Evolutionary conservation across 2,329 filamentous ascomycete species (phyloP), one percentile per base, ranked within the genome.

Genomic region (Stachybotrys echinatus): DNA sequence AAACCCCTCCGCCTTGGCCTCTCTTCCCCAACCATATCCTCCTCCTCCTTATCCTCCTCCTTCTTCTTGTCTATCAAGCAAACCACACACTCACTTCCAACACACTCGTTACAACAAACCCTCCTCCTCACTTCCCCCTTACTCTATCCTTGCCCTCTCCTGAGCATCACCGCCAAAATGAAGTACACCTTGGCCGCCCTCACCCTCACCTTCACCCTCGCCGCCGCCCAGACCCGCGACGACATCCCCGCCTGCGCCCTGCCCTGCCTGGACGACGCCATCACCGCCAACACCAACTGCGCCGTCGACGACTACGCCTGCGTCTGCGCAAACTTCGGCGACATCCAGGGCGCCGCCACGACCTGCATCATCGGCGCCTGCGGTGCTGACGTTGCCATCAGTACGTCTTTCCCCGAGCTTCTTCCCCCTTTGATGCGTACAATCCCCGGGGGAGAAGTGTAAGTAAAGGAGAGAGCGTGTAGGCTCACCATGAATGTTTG

Each of bases 191-290:
- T 67, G 56, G 62, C 61, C 51, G 58, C 64, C 54, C 47, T 68
- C 50, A 58, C 62, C 58, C 59, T 70, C 54, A 64, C 63, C 56
- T n/a, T n/a, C n/a, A 59, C 65, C 50, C 55, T 64, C 48, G 69
- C 58, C 42, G 54, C 56, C 48, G 70, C 69, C 55, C 65, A 69
- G 65, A 55, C 58, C 51, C 56, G 52, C 47, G 44, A 22, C 42
- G 67, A 69, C 52, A 61, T 72, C 50, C 71, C 71, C 57, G 47
- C 52, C 50, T 74, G 71, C 57, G 68, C 71, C 34, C 42, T 63
- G n/a, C 47, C 55, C 40, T 73, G 71, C 51, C 53, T 68, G 57
- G 65, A 67, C 58, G 52, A 61, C 50, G 60, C 62, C 63, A 63
- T 71, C 55, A 51, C 54, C 31, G 48, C 52, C 14, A 52, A 73